Conservation (phyloP, 2,329 filamentous ascomycete species). For the Aotearoamyces nothofagi region DNA sequence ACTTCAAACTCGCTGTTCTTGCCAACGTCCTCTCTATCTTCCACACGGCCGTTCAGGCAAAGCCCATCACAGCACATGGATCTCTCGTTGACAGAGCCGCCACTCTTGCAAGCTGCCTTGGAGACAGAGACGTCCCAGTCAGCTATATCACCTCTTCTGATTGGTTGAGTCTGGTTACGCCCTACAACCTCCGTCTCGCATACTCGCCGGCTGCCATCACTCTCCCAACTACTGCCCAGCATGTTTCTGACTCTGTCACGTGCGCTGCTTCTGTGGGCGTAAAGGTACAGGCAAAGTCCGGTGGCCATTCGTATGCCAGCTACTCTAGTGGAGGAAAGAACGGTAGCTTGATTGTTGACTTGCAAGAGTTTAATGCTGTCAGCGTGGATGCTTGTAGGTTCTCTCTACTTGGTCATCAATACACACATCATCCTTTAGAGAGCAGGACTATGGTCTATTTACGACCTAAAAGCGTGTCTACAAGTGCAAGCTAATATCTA, state of each 20-base stretch:
- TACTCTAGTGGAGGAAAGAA: slow-evolving; percentile 27
- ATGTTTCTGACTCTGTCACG: slow-evolving; percentile 27
- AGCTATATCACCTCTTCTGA: neutral
- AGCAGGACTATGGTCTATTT: too few relatives aligned
- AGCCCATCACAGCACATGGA: too few relatives aligned
- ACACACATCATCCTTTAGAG: too few relatives aligned
- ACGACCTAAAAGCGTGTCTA: slow-evolving; percentile 1
- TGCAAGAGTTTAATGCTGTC: slow-evolving; percentile 24
- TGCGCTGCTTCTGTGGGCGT: slow-evolving; percentile 26
- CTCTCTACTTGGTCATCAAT: too few relatives aligned
- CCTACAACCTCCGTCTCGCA: slow-evolving; percentile 10
- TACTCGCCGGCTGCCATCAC: slow-evolving; percentile 11
- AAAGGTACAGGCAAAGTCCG: slow-evolving; percentile 33
- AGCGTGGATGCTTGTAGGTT: slow-evolving; percentile 9
- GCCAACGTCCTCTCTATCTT: too few relatives aligned
- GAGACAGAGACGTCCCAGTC: neutral
- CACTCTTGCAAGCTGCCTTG: neutral
- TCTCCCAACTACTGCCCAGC: slow-evolving; percentile 15
- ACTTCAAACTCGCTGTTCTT: too few relatives aligned
- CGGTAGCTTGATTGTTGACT: slow-evolving; percentile 24
- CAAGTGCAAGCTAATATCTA: slow-evolving; percentile 2
- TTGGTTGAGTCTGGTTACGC: slow-evolving; percentile 4
- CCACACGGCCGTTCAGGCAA: too few relatives aligned
- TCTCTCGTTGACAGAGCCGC: too few relatives aligned
- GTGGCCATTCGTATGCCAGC: slow-evolving; percentile 38